These are phyloP conservation scores for Termitomyces heimii DNA, from an alignment of 768 basidiomycete species.

Conservation along the genomic window DNA sequence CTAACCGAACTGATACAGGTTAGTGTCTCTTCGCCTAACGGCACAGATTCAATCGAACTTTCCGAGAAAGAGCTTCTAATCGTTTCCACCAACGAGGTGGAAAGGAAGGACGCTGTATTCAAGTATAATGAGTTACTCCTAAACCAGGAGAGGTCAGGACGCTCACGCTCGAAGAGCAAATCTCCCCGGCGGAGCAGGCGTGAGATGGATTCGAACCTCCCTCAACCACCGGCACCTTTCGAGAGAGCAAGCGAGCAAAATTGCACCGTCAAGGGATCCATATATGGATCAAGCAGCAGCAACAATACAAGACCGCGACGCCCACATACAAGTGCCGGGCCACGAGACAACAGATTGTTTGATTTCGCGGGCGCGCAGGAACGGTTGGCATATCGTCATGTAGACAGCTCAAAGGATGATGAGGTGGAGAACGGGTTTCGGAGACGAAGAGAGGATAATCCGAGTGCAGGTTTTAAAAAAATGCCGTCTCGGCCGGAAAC, in stretches of 20 bases:
- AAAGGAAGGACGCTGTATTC: constrained; percentile 58
- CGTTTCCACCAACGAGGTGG: constrained; percentile 64
- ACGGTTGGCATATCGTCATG: constrained; percentile 2
- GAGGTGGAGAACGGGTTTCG: constrained; percentile 4
- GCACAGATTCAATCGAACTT: constrained; percentile 65
- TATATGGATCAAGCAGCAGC: not conserved
- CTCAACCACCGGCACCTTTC: constrained; percentile 36
- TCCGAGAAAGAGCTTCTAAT: constrained; percentile 60
- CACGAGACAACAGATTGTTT: constrained; percentile 47
- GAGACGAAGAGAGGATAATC: constrained; percentile 2
- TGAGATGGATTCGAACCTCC: constrained; percentile 23
- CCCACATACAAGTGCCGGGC: constrained; percentile 74
- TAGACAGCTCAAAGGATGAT: not conserved
- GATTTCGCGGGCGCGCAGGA: constrained; percentile 18
- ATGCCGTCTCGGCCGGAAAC: constrained; percentile 9
- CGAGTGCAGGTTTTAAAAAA: not conserved
- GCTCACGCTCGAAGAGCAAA: constrained; percentile 52
- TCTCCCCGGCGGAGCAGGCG: constrained; percentile 43
- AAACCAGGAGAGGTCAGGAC: constrained; percentile 20
- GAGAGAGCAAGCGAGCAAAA: constrained; percentile 6
- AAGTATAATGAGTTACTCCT: constrained; percentile 46
- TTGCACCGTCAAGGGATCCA: constrained; percentile 4
- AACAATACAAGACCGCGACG: constrained; percentile 29
- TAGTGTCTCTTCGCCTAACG: constrained; percentile 46
- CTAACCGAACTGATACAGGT: constrained; percentile 27